phyloP scores from a whole-genome alignment of 257 asterid species.

The Ligustrum vulgare region DNA sequence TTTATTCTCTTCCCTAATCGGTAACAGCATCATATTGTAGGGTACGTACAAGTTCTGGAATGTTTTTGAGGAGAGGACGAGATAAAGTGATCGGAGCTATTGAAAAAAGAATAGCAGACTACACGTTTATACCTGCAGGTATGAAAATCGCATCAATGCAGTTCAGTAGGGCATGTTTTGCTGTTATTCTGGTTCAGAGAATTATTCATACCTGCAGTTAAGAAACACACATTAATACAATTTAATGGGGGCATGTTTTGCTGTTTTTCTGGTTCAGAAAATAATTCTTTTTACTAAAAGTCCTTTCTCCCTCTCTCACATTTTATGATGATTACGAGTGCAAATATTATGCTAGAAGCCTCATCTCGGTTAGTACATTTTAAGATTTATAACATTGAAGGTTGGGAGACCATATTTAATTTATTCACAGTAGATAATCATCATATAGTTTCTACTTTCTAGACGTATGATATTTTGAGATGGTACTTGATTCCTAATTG shows the following conservation, averaged over 20 bases:
- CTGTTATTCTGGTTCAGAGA: not conserved
- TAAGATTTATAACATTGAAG: not conserved
- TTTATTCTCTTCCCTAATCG: not conserved
- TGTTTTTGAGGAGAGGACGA: slow-evolving; percentile 63
- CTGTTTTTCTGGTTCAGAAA: not conserved
- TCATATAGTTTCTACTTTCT: not conserved
- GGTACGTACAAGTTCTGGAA: slow-evolving; percentile 87
- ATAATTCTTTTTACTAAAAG: not conserved
- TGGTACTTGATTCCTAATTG: not conserved
- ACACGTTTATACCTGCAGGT: slow-evolving; percentile 73
- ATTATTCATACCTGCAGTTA: not conserved
- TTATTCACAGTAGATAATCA: not conserved
- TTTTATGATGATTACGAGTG: not conserved
- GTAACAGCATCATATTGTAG: slow-evolving; percentile 37
- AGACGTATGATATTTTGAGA: not conserved
- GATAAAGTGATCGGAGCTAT: slow-evolving; percentile 59
- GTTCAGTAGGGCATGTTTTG: not conserved
- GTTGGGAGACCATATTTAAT: not conserved
- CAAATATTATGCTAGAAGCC: not conserved
- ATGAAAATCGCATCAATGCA: slow-evolving; percentile 12
- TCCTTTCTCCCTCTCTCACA: not conserved
- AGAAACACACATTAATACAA: not conserved
- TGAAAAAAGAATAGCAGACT: slow-evolving; percentile 78
- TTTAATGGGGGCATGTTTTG: not conserved
- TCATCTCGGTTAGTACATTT: not conserved